Evolutionary conservation across 768 basidiomycete genomes (phyloP).

Genomic region (Boletus vinaceobasis): DNA sequence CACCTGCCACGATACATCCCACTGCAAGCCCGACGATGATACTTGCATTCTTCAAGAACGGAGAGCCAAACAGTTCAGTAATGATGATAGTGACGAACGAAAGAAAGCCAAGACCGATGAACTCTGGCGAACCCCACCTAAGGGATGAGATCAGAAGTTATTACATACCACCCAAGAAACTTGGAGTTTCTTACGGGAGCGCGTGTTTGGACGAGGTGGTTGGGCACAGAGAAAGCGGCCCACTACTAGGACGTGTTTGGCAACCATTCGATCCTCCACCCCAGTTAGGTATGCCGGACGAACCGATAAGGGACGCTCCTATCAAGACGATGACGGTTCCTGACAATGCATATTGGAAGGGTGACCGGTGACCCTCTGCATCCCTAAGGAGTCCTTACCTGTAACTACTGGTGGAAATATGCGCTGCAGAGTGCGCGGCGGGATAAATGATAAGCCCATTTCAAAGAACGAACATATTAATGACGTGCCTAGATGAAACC

Average conservation of each 20-base stretch:
- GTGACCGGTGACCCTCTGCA: neutral
- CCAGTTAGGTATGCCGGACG: slow-evolving; percentile 77
- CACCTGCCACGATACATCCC: slow-evolving; percentile 79
- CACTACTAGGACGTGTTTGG: slow-evolving; percentile 51
- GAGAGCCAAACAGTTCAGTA: slow-evolving; percentile 79
- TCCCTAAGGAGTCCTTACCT: slow-evolving; percentile 32
- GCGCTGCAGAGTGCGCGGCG: slow-evolving; percentile 55
- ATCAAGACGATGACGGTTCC: slow-evolving; percentile 81
- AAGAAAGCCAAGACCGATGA: slow-evolving; percentile 85
- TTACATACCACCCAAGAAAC: neutral
- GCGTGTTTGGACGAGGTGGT: slow-evolving; percentile 67
- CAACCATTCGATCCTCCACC: slow-evolving; percentile 81
- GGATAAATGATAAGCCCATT: slow-evolving; percentile 76
- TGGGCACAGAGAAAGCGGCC: slow-evolving; percentile 71
- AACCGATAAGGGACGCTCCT: slow-evolving; percentile 71
- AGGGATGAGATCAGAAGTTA: neutral
- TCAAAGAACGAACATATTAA: slow-evolving; percentile 77
- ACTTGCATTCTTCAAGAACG: slow-evolving; percentile 78
- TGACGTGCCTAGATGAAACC: slow-evolving; percentile 52
- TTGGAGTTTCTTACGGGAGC: slow-evolving; percentile 44
- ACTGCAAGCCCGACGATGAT: slow-evolving; percentile 73
- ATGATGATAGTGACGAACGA: slow-evolving; percentile 74
- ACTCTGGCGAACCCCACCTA: slow-evolving; percentile 79
- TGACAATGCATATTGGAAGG: slow-evolving; percentile 15
- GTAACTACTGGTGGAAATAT: slow-evolving; percentile 83